phyloP scores from a whole-genome alignment of 2,329 filamentous ascomycete species.

The Penicillium janthinellum region DNA sequence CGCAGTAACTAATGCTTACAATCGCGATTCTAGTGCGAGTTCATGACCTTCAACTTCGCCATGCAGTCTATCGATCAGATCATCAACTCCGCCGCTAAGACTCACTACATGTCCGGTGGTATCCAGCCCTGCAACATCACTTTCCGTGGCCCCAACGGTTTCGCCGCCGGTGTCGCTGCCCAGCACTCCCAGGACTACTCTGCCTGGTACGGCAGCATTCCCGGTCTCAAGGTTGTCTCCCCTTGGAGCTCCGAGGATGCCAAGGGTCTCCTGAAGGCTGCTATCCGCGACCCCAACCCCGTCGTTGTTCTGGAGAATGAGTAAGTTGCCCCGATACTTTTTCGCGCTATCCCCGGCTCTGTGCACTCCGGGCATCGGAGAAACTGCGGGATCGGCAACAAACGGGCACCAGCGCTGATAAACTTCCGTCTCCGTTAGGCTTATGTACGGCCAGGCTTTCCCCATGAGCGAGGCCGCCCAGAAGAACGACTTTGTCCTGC shows the following conservation, averaged over 20 bases:
- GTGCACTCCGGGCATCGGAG: neutral
- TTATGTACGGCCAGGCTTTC: constrained; percentile 90
- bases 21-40: constrained; percentile 71
- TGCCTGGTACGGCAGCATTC: constrained; percentile 98
- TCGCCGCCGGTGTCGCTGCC: constrained; percentile 90
- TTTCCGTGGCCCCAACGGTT: constrained; percentile 98
- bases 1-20: constrained; percentile 10
- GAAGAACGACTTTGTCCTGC: constrained; percentile 93
- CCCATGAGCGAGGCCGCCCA: constrained; percentile 97
- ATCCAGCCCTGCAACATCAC: constrained; percentile 99
- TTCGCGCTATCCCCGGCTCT: neutral
- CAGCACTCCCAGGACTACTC: constrained; percentile 99
- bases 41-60: constrained; percentile 99
- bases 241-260: constrained; percentile 98
- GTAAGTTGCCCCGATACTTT: constrained; percentile 40
- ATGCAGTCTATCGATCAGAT: constrained; percentile 99
- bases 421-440: constrained; percentile 44
- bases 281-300: constrained; percentile 97
- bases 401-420: constrained; percentile 27
- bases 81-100: constrained; percentile 98
- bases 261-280: constrained; percentile 96
- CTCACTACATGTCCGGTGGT: constrained; percentile 99
- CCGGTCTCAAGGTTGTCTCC: constrained; percentile 92
- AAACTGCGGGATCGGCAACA: neutral
- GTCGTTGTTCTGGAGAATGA: constrained; percentile 90